phyloP scores from a whole-genome alignment of 768 basidiomycete genomes.

The Tremella mesenterica region DNA sequence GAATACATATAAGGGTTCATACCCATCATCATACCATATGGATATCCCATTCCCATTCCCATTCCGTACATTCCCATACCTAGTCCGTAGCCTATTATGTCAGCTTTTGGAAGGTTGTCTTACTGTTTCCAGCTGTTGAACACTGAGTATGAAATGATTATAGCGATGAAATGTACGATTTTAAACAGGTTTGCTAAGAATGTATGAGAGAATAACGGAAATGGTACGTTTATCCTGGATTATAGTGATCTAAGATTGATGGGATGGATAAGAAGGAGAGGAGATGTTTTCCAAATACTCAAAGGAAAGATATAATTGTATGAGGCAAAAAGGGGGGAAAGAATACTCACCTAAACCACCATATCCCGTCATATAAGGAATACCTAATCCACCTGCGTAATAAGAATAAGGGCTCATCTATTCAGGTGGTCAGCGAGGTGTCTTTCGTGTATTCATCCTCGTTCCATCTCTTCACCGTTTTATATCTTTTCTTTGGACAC shows the following conservation, averaged over 20 bases:
- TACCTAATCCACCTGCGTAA: slow-evolving; percentile 36
- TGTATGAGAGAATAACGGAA: too few relatives aligned
- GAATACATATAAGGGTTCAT: slow-evolving; percentile 26
- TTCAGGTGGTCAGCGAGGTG: slow-evolving; percentile 7
- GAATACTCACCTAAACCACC: slow-evolving; percentile 26
- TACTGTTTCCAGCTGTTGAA: too few relatives aligned
- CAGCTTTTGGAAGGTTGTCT: too few relatives aligned
- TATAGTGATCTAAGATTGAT: too few relatives aligned
- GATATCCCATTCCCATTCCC: slow-evolving; percentile 28
- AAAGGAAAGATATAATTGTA: neutral
- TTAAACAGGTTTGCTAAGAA: too few relatives aligned
- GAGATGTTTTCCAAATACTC: neutral
- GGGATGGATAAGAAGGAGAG: too few relatives aligned
- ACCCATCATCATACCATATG: slow-evolving; percentile 26
- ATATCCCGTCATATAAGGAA: slow-evolving; percentile 34
- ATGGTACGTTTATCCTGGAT: too few relatives aligned
- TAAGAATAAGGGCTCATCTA: slow-evolving; percentile 29
- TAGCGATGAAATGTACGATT: too few relatives aligned
- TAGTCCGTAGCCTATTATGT: slow-evolving; percentile 34
- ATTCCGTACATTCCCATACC: slow-evolving; percentile 27
- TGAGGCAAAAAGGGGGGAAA: neutral
- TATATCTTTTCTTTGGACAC: too few relatives aligned
- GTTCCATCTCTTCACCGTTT: too few relatives aligned
- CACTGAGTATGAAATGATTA: too few relatives aligned
- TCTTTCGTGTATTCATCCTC: too few relatives aligned